Percentiles rank a stretch among this genome's conserved stretches.
Evolutionary conservation across 2,329 filamentous ascomycete genomes (phyloP).

Genomic region (Colletotrichum caudatum): DNA sequence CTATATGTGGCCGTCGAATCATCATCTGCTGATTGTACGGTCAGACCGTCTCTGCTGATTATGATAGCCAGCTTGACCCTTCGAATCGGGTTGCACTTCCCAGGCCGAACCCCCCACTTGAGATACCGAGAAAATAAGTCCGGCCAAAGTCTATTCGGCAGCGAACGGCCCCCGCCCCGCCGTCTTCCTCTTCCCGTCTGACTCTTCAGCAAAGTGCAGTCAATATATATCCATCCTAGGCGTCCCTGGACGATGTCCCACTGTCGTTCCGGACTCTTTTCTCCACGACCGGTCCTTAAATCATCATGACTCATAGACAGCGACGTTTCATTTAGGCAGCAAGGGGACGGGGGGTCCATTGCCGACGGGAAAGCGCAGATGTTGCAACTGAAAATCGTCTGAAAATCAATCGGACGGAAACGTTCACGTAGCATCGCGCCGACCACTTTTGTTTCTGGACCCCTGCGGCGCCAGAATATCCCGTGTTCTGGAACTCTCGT

Average conservation of each 20-base stretch:
- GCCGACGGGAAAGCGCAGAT: too few relatives aligned
- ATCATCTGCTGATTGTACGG: not conserved
- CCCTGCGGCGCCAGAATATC: not conserved
- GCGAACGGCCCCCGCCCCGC: too few relatives aligned
- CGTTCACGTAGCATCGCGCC: not conserved
- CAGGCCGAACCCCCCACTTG: not conserved
- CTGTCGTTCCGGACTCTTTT: fast-evolving
- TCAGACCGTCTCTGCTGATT: not conserved
- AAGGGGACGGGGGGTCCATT: not conserved
- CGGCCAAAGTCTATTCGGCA: too few relatives aligned
- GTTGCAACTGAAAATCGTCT: not conserved
- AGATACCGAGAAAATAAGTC: too few relatives aligned
- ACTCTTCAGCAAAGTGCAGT: too few relatives aligned
- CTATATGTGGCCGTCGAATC: not conserved
- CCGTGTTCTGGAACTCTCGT: not conserved
- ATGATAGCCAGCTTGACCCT: too few relatives aligned
- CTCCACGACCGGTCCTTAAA: not conserved
- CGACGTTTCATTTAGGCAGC: not conserved
- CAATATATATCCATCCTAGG: too few relatives aligned
- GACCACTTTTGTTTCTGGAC: not conserved
- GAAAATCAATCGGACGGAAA: not conserved
- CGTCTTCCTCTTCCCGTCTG: too few relatives aligned
- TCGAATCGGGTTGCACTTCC: not conserved
- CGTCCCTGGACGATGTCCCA: too few relatives aligned
- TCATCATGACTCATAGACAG: not conserved